These are phyloP conservation scores for Exophiala sideris DNA, from an alignment of 2,329 filamentous ascomycete species.

Conservation along the genomic window DNA sequence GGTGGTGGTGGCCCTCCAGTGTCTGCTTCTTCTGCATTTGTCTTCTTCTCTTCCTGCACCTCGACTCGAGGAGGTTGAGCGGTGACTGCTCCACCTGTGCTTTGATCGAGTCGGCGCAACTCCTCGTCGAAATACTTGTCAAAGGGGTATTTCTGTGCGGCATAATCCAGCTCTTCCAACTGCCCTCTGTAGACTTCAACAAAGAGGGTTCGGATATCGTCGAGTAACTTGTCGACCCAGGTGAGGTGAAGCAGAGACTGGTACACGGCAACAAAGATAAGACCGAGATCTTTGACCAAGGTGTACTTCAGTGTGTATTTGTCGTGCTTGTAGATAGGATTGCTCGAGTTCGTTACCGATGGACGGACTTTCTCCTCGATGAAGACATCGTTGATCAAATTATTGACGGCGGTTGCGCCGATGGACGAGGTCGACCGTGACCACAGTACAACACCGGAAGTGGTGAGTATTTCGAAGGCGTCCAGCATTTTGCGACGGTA, in stretches of 20 bases:
- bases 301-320: constrained; percentile 96
- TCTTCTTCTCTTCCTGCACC: constrained; percentile 47
- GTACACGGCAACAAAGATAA: constrained; percentile 98
- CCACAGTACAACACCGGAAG: constrained; percentile 95
- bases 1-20: constrained; percentile 51
- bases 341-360: constrained; percentile 57
- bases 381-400: constrained; percentile 92
- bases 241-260: constrained; percentile 90
- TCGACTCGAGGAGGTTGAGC: constrained; percentile 45
- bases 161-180: constrained; percentile 74
- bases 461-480: constrained; percentile 93
- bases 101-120: constrained; percentile 69
- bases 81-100: constrained; percentile 36
- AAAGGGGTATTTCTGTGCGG: constrained; percentile 77
- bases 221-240: constrained; percentile 95
- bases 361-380: constrained; percentile 82
- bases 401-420: constrained; percentile 81
- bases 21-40: constrained; percentile 46
- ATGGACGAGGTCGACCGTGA: constrained; percentile 80
- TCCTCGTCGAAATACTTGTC: constrained; percentile 95
- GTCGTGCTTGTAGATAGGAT: constrained; percentile 79
- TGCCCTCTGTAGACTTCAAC: constrained; percentile 85
- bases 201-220: constrained; percentile 91
- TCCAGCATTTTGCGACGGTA: constrained; percentile 68
- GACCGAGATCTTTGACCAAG: constrained; percentile 81